These are phyloP conservation scores for Geranium incanum DNA, from an alignment of 441 rosid species.

Conservation along the genomic window DNA sequence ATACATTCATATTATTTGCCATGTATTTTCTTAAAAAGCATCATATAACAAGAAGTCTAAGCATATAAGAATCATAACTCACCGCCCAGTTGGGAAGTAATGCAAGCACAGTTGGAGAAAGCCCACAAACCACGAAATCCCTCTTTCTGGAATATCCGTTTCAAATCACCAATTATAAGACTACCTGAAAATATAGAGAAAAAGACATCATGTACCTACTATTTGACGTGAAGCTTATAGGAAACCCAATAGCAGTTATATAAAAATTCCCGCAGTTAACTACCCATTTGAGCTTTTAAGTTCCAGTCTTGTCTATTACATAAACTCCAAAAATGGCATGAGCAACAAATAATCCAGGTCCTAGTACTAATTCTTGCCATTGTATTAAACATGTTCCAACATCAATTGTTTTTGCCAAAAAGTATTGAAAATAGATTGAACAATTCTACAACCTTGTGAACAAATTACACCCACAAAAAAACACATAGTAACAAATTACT, in stretches of 20 bases:
- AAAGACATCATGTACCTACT: not conserved
- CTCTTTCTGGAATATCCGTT: constrained; percentile 46
- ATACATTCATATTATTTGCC: not conserved
- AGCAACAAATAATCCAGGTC: not conserved
- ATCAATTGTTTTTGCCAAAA: not conserved
- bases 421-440: not conserved
- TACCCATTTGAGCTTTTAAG: not conserved
- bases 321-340: not conserved
- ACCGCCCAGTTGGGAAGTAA: constrained; percentile 69
- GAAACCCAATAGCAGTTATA: not conserved
- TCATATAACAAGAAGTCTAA: not conserved
- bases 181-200: constrained; percentile 38
- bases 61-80: constrained; percentile 17
- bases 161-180: constrained; percentile 45
- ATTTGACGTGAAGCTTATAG: not conserved
- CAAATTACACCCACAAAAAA: not conserved
- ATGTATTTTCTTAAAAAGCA: not conserved
- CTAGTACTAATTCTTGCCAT: not conserved
- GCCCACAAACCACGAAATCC: constrained; percentile 57
- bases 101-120: constrained; percentile 55
- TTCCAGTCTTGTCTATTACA: not conserved
- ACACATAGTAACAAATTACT: not conserved
- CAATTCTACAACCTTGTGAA: not conserved
- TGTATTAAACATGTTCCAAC: not conserved
- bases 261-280: not conserved